A percentile compares a stretch with the other conserved stretches of the same genome.
These are phyloP conservation scores for Passiflora organensis DNA, from an alignment of 345 rosid genomes.

Conservation along the genomic window DNA sequence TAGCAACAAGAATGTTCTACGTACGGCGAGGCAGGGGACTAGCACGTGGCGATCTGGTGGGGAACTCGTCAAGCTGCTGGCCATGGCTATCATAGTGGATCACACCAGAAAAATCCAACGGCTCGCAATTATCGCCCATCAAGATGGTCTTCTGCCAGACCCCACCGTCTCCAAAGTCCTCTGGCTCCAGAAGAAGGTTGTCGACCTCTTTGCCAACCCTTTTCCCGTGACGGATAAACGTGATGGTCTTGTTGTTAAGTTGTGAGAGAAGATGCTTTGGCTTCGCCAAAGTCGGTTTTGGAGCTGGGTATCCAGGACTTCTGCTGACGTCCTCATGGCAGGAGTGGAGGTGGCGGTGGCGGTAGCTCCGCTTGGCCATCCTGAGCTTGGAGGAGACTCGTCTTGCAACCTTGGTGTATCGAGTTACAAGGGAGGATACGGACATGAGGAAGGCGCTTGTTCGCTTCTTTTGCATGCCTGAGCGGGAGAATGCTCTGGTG, in stretches of 20 bases:
- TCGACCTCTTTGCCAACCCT: conserved; percentile 14
- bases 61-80: conserved; percentile 50
- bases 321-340: background rate
- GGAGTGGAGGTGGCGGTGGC: background rate
- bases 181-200: conserved; percentile 14
- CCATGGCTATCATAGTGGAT: conserved; percentile 76
- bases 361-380: conserved; percentile 10
- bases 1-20: too few relatives aligned
- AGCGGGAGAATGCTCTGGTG: conserved; percentile 19
- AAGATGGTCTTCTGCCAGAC: conserved; percentile 83
- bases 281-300: conserved; percentile 25
- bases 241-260: conserved; percentile 28
- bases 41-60: conserved; percentile 72
- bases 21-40: conserved; percentile 60
- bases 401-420: conserved; percentile 52
- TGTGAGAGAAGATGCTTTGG: conserved; percentile 16
- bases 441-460: conserved; percentile 36
- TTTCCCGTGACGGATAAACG: conserved; percentile 29
- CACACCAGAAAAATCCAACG: conserved; percentile 82
- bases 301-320: conserved; percentile 1
- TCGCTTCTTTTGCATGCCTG: conserved; percentile 27
- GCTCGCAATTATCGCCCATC: conserved; percentile 96
- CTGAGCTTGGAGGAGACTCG: conserved; percentile 45
- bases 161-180: conserved; percentile 63
- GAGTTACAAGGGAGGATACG: conserved; percentile 34